Evolutionary conservation across 768 basidiomycete species (phyloP), one percentile per base, ranked within the genome.

Genomic region (Podaxis pistillaris): DNA sequence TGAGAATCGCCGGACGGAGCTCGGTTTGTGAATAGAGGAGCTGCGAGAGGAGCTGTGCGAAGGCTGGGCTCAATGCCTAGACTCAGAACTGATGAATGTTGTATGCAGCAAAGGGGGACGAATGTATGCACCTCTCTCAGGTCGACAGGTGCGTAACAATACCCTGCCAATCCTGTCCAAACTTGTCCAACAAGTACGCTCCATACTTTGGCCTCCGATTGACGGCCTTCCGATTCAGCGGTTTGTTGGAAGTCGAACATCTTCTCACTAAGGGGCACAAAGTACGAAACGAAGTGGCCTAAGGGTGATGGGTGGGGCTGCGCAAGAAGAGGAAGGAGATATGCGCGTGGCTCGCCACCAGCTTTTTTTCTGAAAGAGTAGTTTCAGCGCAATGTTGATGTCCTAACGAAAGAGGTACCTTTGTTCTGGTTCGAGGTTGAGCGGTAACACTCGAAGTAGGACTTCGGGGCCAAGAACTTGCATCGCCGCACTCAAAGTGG

Each of bases 151-250:
- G 86, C 86, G 71, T 89, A 86, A 73, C 94, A 96, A 76, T 98
- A 99, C 1, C 95, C 94, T 5, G 87, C 86, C 44, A 98, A 83
- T 26, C 96, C 93, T 26, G 86, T 81, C 97, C 97, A 99, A 19
- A 96, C 86, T 73, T 99, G 97, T 9, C 89, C 88, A 24, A 98
- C 87, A 50, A 98, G 83, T 11, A 96, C 94, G 66, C 86, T 91
- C 93, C 94, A 99, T 40, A 98, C 88, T 75, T 98, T 99, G 13
- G 90, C 91, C 74, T 98, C 95, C 0, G 91, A 87, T 56, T 82
- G 83, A 40, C 87, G 85, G 12, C 84, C 86, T 59, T 88, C 89
- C 6, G 80, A 77, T 65, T 92, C 91, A 0, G 94, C 91, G 15
- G 83, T 87, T 63, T 91, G 86, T 70, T 96, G 91, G 40, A 93